Evolutionary conservation across 306 rosid genomes (phyloP), one percentile per base, ranked within the genome.

Genomic region (Trifolium fragiferum): DNA sequence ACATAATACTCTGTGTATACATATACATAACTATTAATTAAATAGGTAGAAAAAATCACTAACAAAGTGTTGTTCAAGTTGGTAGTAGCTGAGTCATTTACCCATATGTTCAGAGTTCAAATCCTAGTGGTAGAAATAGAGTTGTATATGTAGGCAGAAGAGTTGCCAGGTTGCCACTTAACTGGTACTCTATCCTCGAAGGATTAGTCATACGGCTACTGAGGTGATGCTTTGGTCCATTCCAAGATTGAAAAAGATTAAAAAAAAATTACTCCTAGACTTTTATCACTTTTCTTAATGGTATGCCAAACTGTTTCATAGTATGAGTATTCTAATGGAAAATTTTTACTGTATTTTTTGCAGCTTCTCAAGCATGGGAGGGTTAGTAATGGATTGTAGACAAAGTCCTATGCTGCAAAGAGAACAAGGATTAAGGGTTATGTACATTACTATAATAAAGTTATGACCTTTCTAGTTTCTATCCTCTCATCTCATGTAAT

Each of bases 301-400:
- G 14, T 44, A 67, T 67, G 54, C 6, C 21, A 25, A 66, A 10
- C 60, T 47, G 44, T 15, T 11, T 68, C 32, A 0, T 32, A 32
- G 38, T 3, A 30, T 30, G 11, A 72, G 9, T 43, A 43, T 43
- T 43, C n/a, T 37, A 21, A 64, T 50, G 72, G 43, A 25, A 20
- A 51, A 50, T 4, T 4, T 20, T 37, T 43, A 33, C 47, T 35
- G 59, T 37, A 30, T 10, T 74, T 65, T 74, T 62, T 66, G 74
- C 80, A 51, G 80, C 67, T 53, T 75, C 73, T 66, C 55, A 16
- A 19, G 30, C 72, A 64, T 65, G 64, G 72, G 72, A 51, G 12
- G 6, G 19, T 13, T 37, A 14, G 32, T 25, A 15, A 58, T 15
- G 77, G 32, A 58, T 16, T 44, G 47, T 20, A n/a, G 70, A 32